phyloP scores from a whole-genome alignment of 768 basidiomycete genomes.

The Suillus ampliporus region DNA sequence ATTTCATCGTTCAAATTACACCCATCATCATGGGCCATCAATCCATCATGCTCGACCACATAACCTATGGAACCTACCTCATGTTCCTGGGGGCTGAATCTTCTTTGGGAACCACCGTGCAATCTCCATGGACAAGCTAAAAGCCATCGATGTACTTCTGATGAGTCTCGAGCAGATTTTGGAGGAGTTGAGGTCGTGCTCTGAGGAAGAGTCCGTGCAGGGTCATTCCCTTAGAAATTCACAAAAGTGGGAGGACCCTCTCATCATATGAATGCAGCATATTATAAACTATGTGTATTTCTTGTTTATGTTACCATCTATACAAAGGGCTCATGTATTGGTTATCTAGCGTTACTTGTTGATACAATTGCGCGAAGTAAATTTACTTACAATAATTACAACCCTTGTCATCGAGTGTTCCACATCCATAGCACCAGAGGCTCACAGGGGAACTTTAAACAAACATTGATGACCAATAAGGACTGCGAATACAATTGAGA shows the following conservation, averaged over 20 bases:
- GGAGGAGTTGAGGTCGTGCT: neutral
- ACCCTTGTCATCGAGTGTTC: too few species aligned
- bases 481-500: too few species aligned
- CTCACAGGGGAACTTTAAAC: too few species aligned
- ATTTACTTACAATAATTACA: too few species aligned
- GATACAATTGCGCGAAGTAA: too few species aligned
- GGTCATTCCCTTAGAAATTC: neutral
- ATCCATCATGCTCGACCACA: too few species aligned
- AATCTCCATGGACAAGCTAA: slow-evolving; percentile 32
- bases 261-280: slow-evolving; percentile 2
- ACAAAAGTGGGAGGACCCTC: neutral
- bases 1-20: too few species aligned
- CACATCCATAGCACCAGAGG: too few species aligned
- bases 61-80: too few species aligned
- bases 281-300: neutral
- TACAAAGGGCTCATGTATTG: neutral
- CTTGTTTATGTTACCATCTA: neutral
- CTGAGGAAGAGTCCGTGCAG: neutral
- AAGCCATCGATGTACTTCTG: neutral
- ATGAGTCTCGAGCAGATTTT: neutral
- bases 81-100: slow-evolving; percentile 39
- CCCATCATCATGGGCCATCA: too few species aligned
- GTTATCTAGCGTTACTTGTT: neutral
- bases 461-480: too few species aligned
- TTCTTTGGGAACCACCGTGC: slow-evolving; percentile 31